Evolutionary conservation across 2,329 filamentous ascomycete species (phyloP).

Genomic region (Apiospora koreana): DNA sequence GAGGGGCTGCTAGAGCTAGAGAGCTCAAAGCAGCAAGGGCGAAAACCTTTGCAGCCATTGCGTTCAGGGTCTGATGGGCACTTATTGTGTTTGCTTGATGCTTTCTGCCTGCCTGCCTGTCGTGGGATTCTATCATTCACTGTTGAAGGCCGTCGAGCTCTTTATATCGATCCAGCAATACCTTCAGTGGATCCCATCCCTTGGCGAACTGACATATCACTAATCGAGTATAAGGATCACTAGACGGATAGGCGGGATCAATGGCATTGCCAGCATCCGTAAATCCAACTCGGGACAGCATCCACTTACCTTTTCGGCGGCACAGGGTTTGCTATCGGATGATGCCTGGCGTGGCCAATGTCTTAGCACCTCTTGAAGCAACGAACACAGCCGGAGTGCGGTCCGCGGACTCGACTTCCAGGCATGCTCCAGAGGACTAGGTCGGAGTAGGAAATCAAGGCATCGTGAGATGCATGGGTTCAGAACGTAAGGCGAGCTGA

Average conservation of each 20-base stretch:
- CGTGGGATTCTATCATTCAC: not conserved
- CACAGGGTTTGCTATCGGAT: not conserved
- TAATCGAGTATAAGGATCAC: not conserved
- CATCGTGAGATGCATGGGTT: not conserved
- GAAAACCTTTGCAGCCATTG: conserved; percentile 31
- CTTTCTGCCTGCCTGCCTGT: not conserved
- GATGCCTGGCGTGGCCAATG: not conserved
- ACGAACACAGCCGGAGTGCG: not conserved
- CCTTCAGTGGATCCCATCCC: not conserved
- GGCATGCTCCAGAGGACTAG: not conserved
- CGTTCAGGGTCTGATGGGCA: conserved; percentile 9
- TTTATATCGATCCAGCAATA: not conserved
- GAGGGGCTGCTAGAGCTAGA: conserved; percentile 40
- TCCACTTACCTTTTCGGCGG: not conserved
- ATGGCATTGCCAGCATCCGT: not conserved
- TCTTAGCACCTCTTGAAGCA: not conserved
- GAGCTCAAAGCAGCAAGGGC: conserved; percentile 38
- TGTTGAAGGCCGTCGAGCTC: not conserved
- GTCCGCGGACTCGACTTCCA: not conserved
- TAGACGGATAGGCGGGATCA: conserved; percentile 1
- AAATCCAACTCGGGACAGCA: not conserved
- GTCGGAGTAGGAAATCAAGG: not conserved
- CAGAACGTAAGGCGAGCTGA: not conserved
- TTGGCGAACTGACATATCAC: not conserved
- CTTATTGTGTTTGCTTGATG: not conserved